Base-by-base conservation (phyloP, 805 yeast species). In the Barnettozyma sucrosica region DNA sequence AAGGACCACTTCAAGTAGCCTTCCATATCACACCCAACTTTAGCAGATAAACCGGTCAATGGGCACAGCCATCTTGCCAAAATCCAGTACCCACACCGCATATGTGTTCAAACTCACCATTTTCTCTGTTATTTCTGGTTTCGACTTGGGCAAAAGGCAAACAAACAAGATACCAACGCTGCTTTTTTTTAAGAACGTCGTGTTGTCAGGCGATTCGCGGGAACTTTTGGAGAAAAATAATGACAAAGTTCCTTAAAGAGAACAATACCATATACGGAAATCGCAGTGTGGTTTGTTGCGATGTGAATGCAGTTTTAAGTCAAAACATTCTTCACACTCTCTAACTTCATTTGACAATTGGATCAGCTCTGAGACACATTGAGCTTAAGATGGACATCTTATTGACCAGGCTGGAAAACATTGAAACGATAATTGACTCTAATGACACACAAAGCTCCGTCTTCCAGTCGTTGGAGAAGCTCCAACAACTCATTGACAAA, bases 101-200 rank as follows among this genome's bases (percentile, higher is more conserved):
- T 11, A 7, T 14, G 34, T 16, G 33, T 10, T 18, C 18, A 25
- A 36, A 44, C 48, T 39, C 38, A 48, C 48, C 51, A 48, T 44
- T 41, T 44, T 46, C 13, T 13, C 16, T 38, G 8, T 23, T 23
- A 26, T 16, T 41, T n/a, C 25, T 11, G 32, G 21, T 14, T 23
- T 34, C n/a, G 14, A 13, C 32, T 14, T 39, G 28, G 18, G 18
- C 19, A 34, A 18, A 34, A 14, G 37, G 37, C 19, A 16, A 34
- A 34, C 37, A 19, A 34, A 16, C 10, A 18, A 16, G 21, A 34
- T 11, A 16, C 21, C 10, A 18, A 11, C 32, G 37, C 37, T 41
- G 44, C 5, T 41, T 26, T 28, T 43, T 36, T 34, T 34, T 34
- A 21, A 5, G 13, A 42, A 24, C 25, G 8, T 28, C n/a, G n/a